phyloP scores from a whole-genome alignment of 768 basidiomycete genomes.

The Auricularia sp. region DNA sequence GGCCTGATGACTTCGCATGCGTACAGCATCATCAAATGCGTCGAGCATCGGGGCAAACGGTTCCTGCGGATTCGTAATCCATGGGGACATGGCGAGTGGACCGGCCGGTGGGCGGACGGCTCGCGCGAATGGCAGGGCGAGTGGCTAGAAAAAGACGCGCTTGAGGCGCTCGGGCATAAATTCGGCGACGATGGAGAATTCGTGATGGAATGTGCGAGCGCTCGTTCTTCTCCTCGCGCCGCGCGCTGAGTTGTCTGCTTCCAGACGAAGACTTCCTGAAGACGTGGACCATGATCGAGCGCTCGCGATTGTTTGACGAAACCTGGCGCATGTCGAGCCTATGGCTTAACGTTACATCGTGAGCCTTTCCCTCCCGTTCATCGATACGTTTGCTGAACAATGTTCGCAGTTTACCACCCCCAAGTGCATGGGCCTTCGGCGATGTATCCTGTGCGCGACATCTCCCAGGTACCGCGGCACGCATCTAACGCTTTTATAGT shows the following conservation, averaged over 20 bases:
- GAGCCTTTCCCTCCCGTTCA: slow-evolving; percentile 25
- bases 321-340: slow-evolving; percentile 39
- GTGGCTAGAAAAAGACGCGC: slow-evolving; percentile 29
- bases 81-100: slow-evolving; percentile 42
- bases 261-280: slow-evolving; percentile 13
- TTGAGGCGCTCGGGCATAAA: slow-evolving; percentile 32
- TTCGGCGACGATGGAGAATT: slow-evolving; percentile 48
- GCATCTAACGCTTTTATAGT: slow-evolving; percentile 20
- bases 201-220: slow-evolving; percentile 33
- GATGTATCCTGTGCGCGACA: slow-evolving; percentile 40
- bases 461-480: too few species aligned
- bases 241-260: neutral
- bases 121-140: slow-evolving; percentile 47
- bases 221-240: neutral
- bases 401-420: neutral
- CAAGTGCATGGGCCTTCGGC: slow-evolving; percentile 39
- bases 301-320: slow-evolving; percentile 37
- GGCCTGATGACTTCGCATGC: slow-evolving; percentile 22
- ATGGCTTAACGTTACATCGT: slow-evolving; percentile 36
- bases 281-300: slow-evolving; percentile 32
- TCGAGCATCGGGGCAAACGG: slow-evolving; percentile 34
- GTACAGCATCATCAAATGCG: slow-evolving; percentile 37
- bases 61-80: slow-evolving; percentile 43
- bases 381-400: neutral
- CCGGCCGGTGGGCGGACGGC: slow-evolving; percentile 42